phyloP scores from a whole-genome alignment of 2,329 filamentous ascomycete species.

The Ceratocystis colombiana region DNA sequence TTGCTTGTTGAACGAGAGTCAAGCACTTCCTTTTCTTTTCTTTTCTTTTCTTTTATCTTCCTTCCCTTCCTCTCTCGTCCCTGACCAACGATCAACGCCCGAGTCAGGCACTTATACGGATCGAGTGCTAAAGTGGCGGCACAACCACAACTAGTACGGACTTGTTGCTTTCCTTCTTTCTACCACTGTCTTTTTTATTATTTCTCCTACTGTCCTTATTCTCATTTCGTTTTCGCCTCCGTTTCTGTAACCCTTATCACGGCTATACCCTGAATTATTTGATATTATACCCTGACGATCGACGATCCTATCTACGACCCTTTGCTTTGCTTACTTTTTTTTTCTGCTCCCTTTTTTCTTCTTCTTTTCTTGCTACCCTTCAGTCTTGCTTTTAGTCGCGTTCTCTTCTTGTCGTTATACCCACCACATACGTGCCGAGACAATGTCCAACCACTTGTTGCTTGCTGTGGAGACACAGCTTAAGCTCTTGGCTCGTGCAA shows the following conservation, averaged over 20 bases:
- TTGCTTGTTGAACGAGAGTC: constrained; percentile 1
- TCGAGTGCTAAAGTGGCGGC: neutral
- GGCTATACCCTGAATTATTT: neutral
- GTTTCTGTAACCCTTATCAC: neutral
- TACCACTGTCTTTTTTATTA: neutral
- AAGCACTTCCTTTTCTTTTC: neutral
- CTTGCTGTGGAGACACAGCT: constrained; percentile 3
- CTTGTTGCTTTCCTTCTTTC: neutral
- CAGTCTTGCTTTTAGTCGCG: neutral
- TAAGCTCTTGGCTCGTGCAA: neutral
- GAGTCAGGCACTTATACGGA: neutral
- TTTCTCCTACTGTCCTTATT: neutral
- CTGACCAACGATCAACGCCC: neutral
- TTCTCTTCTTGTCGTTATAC: neutral
- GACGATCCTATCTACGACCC: constrained; percentile 1
- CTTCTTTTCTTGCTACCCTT: neutral
- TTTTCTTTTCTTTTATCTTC: neutral
- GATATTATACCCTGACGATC: constrained; percentile 12
- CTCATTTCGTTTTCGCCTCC: neutral
- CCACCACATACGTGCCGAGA: neutral
- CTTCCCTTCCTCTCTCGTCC: too few relatives aligned
- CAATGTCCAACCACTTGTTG: neutral
- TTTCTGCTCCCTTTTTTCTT: neutral
- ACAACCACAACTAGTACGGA: neutral
- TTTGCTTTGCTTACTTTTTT: neutral